phyloP scores from a whole-genome alignment of 139 green algal genomes.

The Trebouxia sp. region DNA sequence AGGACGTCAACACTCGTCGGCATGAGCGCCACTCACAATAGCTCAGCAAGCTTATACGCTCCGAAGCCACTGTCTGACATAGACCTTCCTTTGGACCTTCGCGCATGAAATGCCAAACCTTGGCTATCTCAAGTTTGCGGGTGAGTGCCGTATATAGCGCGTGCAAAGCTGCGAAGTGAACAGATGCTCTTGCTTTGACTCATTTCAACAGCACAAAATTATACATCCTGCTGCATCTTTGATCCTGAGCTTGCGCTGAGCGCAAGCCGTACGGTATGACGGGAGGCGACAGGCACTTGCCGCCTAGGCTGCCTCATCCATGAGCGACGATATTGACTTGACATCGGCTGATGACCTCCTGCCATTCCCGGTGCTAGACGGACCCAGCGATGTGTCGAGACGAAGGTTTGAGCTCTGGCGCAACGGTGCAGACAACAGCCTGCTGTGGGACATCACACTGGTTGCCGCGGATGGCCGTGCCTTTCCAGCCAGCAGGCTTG shows the following conservation, averaged over 20 bases:
- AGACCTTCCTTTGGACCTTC: too few species aligned
- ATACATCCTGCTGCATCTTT: too few species aligned
- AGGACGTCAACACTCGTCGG: too few species aligned
- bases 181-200: too few species aligned
- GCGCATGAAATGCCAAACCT: too few species aligned
- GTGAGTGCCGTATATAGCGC: too few species aligned
- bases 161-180: too few species aligned
- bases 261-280: background rate
- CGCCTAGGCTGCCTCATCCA: background rate
- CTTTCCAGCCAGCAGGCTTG: slow-evolving; percentile 8
- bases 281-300: background rate
- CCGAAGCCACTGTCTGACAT: too few species aligned
- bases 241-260: background rate
- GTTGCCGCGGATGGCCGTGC: background rate
- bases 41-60: too few species aligned
- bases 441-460: slow-evolving; percentile 25
- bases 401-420: slow-evolving; percentile 23
- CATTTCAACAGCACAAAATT: too few species aligned
- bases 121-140: too few species aligned
- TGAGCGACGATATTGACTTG: slow-evolving; percentile 21
- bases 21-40: too few species aligned
- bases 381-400: slow-evolving; percentile 11
- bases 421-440: background rate
- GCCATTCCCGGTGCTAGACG: background rate
- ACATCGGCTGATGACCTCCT: slow-evolving; percentile 13